A percentile compares a stretch with the other conserved stretches of the same genome.
Conservation (phyloP, 139 green algal genomes). For the Picochlorum sp. region DNA sequence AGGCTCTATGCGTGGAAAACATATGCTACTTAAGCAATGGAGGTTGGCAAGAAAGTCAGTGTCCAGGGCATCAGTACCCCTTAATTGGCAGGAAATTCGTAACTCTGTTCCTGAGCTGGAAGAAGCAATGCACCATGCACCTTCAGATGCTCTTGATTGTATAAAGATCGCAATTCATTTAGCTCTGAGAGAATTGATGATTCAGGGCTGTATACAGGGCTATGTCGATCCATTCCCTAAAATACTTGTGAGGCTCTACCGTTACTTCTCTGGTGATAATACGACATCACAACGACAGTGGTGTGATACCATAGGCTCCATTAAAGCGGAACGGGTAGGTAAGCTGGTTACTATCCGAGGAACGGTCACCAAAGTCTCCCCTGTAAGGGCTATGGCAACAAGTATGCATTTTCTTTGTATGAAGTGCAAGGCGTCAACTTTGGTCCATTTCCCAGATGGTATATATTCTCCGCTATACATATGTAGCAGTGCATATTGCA, state of each 20-base stretch:
- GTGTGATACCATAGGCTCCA: constrained; percentile 24
- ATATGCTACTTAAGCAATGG: too few relatives aligned
- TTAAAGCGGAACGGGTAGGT: constrained; percentile 21
- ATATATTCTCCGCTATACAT: constrained; percentile 38
- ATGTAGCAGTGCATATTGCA: constrained; percentile 55
- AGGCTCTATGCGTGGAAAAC: too few relatives aligned
- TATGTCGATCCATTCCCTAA: too few relatives aligned
- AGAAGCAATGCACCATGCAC: constrained; percentile 36
- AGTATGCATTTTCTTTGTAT: constrained; percentile 65
- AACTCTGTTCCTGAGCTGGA: constrained; percentile 29
- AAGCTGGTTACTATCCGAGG: constrained; percentile 64
- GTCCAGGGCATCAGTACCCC: constrained; percentile 27
- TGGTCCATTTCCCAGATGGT: constrained; percentile 44
- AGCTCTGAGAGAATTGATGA: constrained; percentile 14
- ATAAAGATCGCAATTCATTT: constrained; percentile 38
- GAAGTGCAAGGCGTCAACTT: constrained; percentile 42
- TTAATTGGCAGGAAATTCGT: constrained; percentile 7
- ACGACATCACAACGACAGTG: constrained; percentile 40
- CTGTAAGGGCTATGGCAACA: constrained; percentile 46
- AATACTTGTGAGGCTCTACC: constrained; percentile 3
- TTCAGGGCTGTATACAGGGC: neutral
- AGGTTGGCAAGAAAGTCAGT: too few relatives aligned
- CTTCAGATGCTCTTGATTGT: constrained; percentile 44
- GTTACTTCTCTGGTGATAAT: constrained; percentile 4
- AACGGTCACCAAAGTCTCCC: constrained; percentile 61